Percentiles rank a stretch among this genome's conserved stretches.
Evolutionary conservation across 139 green algal genomes (phyloP).

Genomic region (Closterium sp.): DNA sequence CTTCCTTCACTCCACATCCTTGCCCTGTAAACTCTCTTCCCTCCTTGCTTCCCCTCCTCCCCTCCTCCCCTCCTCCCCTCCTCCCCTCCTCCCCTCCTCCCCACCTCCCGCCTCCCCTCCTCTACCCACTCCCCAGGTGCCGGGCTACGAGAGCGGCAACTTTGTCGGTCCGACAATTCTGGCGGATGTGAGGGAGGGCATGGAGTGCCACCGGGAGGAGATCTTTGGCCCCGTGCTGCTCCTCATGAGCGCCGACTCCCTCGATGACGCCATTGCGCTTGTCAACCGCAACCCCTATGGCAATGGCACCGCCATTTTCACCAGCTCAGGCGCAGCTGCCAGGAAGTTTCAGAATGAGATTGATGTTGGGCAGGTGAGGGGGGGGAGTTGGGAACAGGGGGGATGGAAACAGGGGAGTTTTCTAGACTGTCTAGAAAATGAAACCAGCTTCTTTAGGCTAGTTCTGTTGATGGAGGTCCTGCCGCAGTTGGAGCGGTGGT

Average conservation of each 20-base stretch:
- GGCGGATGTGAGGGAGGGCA: slow-evolving; percentile 69
- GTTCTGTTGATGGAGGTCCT: too few relatives aligned
- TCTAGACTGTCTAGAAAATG: too few relatives aligned
- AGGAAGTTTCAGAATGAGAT: slow-evolving; percentile 80
- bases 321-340: slow-evolving; percentile 71
- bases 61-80: not conserved
- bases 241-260: slow-evolving; percentile 51
- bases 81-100: not conserved
- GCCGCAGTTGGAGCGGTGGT: too few relatives aligned
- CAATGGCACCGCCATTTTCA: slow-evolving; percentile 96
- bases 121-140: slow-evolving; percentile 42
- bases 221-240: slow-evolving; percentile 93
- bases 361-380: not conserved
- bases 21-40: not conserved
- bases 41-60: not conserved
- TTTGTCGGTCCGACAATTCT: slow-evolving; percentile 92
- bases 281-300: slow-evolving; percentile 88
- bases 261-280: slow-evolving; percentile 83
- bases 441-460: too few relatives aligned
- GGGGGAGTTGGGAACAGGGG: not conserved
- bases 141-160: slow-evolving; percentile 72
- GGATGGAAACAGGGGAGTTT: not conserved
- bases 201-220: slow-evolving; percentile 89
- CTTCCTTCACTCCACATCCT: not conserved
- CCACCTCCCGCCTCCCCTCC: not conserved